phyloP scores from a whole-genome alignment of 345 rosid genomes.

The Nasturtium officinale region DNA sequence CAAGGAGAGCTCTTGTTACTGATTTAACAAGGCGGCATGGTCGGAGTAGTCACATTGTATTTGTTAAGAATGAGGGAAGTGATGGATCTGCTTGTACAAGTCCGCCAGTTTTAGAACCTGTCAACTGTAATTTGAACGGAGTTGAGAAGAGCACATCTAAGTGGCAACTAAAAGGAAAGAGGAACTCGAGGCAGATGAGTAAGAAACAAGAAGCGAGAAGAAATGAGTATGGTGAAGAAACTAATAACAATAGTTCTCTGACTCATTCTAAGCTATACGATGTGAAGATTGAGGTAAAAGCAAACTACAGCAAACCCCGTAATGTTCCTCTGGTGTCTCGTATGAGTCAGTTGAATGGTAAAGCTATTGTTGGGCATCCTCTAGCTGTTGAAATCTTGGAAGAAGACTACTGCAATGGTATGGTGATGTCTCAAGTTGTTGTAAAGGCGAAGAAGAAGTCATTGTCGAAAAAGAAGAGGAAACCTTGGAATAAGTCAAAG shows the following conservation, averaged over 20 bases:
- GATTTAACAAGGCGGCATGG: constrained; percentile 51
- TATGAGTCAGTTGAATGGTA: constrained; percentile 76
- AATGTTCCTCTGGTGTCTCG: constrained; percentile 90
- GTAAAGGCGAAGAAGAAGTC: constrained; percentile 37
- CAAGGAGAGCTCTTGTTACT: constrained; percentile 48
- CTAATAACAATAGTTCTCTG: constrained; percentile 41
- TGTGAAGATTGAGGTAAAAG: constrained; percentile 76
- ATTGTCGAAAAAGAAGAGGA: constrained; percentile 48
- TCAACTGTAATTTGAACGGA: constrained; percentile 49
- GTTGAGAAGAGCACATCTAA: constrained; percentile 73
- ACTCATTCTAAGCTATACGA: constrained; percentile 49
- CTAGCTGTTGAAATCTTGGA: constrained; percentile 58
- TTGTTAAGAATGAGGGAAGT: constrained; percentile 49
- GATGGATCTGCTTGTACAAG: constrained; percentile 55
- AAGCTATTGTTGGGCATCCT: constrained; percentile 90
- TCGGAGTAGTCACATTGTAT: constrained; percentile 47
- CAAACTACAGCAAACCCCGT: constrained; percentile 59
- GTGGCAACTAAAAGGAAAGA: constrained; percentile 95
- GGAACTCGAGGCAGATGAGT: constrained; percentile 78
- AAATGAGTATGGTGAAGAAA: constrained; percentile 51
- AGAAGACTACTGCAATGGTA: constrained; percentile 44
- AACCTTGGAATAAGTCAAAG: constrained; percentile 35
- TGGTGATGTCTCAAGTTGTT: constrained; percentile 34
- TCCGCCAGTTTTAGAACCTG: constrained; percentile 46
- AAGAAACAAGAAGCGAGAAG: constrained; percentile 63